Base-by-base conservation (phyloP, 495 filamentous ascomycete genomes). In the Cudoniella acicularis region DNA sequence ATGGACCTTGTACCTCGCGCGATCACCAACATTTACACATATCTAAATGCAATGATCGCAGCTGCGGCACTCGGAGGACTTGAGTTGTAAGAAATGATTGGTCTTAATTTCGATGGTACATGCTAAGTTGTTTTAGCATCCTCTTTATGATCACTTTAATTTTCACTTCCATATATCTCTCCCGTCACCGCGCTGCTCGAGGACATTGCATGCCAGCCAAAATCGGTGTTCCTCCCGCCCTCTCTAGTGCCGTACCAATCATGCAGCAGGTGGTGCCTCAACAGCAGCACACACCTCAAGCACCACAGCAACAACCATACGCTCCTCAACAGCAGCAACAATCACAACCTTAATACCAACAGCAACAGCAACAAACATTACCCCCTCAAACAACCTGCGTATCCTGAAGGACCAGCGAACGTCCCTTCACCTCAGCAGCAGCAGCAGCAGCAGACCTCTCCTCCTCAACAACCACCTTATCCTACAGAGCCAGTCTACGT, bases 151-250 rank as follows among this genome's bases (percentile, higher is more conserved):
- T 70, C 52, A 69, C 74, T 13, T 71, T 78, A 3, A 57, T 69
- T 8, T 63, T 79, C 13, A 71, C 74, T 45, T 63, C 70, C 55
- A 60, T 78, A 13, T 61, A 64, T 27, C 60, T 79, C 4, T 70
- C 78, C 59, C 72, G 75, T n/a, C 77, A 79, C 60, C 72, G 77
- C 54, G 64, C 62, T 21, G 74, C 71, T 0, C 76, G 76, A 16
- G 66, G 75, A 10, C 73, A 70, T 55, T 69, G 64, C 55, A 68
- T 64, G 62, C 71, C 76, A n/a, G 27, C 57, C 27, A 21, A 21
- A 13, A 20, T 21, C 8, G 43, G 43, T 46, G 43, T n/a, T 46
- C 8, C 48, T 50, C 20, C 45, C 9, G 45, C 45, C 20, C 45
- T n/a, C n/a, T n/a, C n/a, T n/a, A n/a, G n/a, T n/a, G n/a, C n/a